A percentile compares a stretch with the other conserved stretches of the same genome.
These are phyloP conservation scores for Aspergillus incahuasiensis DNA, from an alignment of 495 filamentous ascomycete genomes.

Conservation along the genomic window DNA sequence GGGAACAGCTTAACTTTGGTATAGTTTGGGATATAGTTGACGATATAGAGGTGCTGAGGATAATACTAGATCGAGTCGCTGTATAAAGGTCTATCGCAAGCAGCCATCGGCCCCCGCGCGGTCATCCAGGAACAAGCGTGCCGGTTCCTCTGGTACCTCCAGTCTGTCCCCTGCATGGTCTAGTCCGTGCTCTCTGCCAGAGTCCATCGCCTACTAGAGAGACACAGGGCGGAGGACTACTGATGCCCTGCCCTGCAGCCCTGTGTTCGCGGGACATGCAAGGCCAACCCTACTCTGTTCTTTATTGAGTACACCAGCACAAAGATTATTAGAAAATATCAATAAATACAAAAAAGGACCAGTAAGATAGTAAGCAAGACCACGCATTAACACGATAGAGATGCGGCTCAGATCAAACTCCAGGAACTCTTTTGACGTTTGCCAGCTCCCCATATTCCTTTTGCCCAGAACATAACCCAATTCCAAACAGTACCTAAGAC, in stretches of 20 bases:
- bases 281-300: neutral
- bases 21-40: neutral
- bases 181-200: too few species aligned
- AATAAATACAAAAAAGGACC: constrained; percentile 5
- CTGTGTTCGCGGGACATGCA: neutral
- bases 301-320: neutral
- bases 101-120: too few species aligned
- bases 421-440: constrained; percentile 25
- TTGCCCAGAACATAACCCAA: constrained; percentile 16
- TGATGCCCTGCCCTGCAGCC: neutral
- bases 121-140: neutral
- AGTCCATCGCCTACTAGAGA: neutral
- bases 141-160: neutral
- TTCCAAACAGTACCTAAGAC: constrained; percentile 7
- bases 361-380: neutral
- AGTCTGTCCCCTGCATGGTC: neutral
- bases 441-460: constrained; percentile 19
- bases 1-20: neutral
- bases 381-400: constrained; percentile 13
- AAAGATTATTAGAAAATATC: neutral
- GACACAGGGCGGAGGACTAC: too few species aligned
- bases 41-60: too few species aligned
- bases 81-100: neutral
- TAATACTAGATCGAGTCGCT: too few species aligned
- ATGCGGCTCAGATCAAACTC: constrained; percentile 23